A percentile compares a stretch with the other conserved stretches of the same genome.
phyloP scores from a whole-genome alignment of 371 early-diverging fungal genomes.

The Dichotomocladium elegans region DNA sequence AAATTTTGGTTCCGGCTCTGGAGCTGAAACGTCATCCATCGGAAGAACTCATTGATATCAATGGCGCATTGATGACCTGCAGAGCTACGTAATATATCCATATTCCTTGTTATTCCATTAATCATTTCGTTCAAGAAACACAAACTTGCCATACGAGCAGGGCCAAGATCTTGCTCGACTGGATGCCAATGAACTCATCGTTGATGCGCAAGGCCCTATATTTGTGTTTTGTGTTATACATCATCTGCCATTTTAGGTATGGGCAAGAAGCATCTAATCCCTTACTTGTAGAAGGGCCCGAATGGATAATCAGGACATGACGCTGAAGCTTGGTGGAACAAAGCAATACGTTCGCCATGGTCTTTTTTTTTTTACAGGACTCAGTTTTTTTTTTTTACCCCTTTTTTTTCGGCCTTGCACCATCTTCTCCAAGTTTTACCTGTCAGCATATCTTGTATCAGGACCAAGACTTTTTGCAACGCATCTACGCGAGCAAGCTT shows the following conservation, averaged over 20 bases:
- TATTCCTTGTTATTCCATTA: neutral
- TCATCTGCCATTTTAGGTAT: neutral
- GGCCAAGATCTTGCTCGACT: conserved; percentile 80
- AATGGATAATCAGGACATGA: conserved; percentile 53
- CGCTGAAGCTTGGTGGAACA: conserved; percentile 47
- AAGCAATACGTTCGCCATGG: conserved; percentile 44
- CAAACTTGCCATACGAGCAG: conserved; percentile 50
- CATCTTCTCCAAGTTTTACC: conserved; percentile 52
- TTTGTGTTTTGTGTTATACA: neutral
- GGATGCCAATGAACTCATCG: conserved; percentile 86
- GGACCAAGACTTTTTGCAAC: conserved; percentile 83
- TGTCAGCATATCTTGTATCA: conserved; percentile 79
- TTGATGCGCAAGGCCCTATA: conserved; percentile 72
- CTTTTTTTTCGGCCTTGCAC: too few species aligned
- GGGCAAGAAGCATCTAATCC: too few species aligned
- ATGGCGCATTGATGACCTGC: conserved; percentile 22
- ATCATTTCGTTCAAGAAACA: neutral
- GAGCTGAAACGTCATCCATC: conserved; percentile 73
- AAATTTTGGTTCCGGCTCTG: conserved; percentile 67
- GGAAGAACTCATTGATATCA: conserved; percentile 58
- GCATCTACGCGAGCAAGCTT: conserved; percentile 87
- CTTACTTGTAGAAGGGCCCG: conserved; percentile 67
- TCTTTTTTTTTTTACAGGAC: too few species aligned
- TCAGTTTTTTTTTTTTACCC: too few species aligned
- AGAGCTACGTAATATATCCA: neutral